phyloP scores from a whole-genome alignment of 345 rosid species.

The Bruguiera parviflora region DNA sequence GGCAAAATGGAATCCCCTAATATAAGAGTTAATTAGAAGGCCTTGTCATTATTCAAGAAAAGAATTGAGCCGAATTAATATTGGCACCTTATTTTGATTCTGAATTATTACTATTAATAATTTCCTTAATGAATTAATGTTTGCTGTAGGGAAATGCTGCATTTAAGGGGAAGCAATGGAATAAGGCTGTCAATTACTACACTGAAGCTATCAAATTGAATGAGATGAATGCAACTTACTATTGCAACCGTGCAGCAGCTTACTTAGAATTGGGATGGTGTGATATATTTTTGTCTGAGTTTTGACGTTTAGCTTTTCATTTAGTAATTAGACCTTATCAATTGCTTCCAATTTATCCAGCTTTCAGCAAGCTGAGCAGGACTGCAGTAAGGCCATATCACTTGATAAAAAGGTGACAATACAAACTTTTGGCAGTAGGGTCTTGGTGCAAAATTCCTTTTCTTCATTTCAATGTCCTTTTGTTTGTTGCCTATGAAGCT shows the following conservation, averaged over 20 bases:
- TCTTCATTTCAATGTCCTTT: neutral
- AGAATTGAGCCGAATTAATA: no score
- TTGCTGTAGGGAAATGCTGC: constrained; percentile 84
- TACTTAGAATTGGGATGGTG: constrained; percentile 79
- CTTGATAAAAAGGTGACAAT: constrained; percentile 74
- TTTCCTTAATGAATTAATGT: constrained; percentile 9
- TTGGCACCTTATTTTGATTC: no score
- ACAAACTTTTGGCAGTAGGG: neutral
- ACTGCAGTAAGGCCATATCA: constrained; percentile 67
- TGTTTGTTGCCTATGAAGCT: neutral
- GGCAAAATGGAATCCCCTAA: neutral
- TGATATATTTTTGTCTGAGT: constrained; percentile 2
- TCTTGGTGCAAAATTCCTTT: neutral
- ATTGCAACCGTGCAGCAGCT: constrained; percentile 86
- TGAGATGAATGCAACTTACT: constrained; percentile 64
- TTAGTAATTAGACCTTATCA: neutral
- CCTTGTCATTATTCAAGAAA: neutral
- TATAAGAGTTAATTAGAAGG: neutral
- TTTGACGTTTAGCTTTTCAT: constrained; percentile 3
- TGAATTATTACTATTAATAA: neutral
- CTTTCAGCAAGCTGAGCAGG: constrained; percentile 88
- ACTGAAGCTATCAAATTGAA: constrained; percentile 84
- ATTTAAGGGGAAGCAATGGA: constrained; percentile 77
- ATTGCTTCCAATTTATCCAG: constrained; percentile 37
- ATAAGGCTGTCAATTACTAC: constrained; percentile 73